These are phyloP conservation scores for Fragilaria crotonensis DNA, from an alignment of 108 stramenopile genomes.

Conservation along the genomic window DNA sequence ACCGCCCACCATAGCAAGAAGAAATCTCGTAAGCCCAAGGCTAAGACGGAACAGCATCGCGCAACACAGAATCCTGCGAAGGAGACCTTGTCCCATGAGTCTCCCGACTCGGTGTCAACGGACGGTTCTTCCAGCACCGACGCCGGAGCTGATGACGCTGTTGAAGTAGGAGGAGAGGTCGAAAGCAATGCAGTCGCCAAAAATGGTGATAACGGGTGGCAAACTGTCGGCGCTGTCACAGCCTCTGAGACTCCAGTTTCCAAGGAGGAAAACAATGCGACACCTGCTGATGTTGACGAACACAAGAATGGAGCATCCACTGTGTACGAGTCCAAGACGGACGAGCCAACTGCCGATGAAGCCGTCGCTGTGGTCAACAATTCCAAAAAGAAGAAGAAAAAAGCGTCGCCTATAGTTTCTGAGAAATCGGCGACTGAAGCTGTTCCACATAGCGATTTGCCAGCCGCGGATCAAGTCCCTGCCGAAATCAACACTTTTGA, in stretches of 20 bases:
- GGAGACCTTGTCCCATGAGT: not conserved
- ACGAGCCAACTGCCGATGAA: not conserved
- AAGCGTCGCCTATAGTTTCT: too few species aligned
- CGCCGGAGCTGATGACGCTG: not conserved
- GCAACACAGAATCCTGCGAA: not conserved
- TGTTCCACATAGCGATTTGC: too few species aligned
- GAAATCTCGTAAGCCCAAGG: not conserved
- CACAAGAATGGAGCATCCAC: not conserved
- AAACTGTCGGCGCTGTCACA: not conserved
- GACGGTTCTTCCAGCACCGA: not conserved
- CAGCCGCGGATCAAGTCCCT: too few species aligned
- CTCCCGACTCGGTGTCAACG: not conserved
- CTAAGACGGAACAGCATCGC: not conserved
- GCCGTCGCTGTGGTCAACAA: not conserved
- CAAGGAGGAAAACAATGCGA: not conserved
- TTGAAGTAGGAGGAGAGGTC: not conserved
- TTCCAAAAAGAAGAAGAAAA: not conserved
- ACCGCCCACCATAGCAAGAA: not conserved
- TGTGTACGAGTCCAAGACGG: not conserved
- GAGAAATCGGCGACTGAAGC: too few species aligned
- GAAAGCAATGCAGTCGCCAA: not conserved
- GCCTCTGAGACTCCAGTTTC: not conserved
- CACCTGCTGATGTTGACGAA: not conserved
- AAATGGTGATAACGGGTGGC: not conserved
- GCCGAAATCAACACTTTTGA: not conserved